These are phyloP conservation scores for Viridothelium virens DNA, from an alignment of 495 filamentous ascomycete species.

Conservation along the genomic window DNA sequence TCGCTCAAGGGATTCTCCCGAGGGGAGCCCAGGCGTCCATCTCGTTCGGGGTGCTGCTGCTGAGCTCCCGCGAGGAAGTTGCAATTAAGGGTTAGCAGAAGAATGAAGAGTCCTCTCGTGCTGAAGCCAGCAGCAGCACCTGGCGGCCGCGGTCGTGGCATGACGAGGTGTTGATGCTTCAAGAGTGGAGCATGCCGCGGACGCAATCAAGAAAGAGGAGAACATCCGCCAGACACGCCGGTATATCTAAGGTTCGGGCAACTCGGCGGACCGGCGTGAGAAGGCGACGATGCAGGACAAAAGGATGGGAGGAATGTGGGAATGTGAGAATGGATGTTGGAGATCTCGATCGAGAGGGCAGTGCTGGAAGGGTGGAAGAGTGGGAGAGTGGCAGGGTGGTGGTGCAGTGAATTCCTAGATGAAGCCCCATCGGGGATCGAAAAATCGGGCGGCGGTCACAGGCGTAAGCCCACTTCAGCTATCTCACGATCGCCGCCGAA, in stretches of 20 bases:
- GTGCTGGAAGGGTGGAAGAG: background rate
- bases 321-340: background rate
- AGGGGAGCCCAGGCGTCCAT: conserved; percentile 27
- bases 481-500: too few relatives aligned
- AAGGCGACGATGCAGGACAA: conserved; percentile 12
- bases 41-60: conserved; percentile 47
- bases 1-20: conserved; percentile 10
- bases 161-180: conserved; percentile 13
- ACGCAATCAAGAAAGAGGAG: conserved; percentile 13
- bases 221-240: conserved; percentile 13
- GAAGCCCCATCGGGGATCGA: background rate
- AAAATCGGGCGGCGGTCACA: conserved; percentile 1
- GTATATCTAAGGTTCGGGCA: conserved; percentile 6
- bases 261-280: conserved; percentile 11
- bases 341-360: background rate
- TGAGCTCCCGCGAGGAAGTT: conserved; percentile 46
- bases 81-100: conserved; percentile 43
- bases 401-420: background rate
- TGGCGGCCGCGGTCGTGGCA: conserved; percentile 34
- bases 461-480: background rate
- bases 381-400: background rate
- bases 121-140: conserved; percentile 37
- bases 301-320: conserved; percentile 3
- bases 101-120: conserved; percentile 17
- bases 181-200: conserved; percentile 19